Evolutionary conservation across 1,284 basidiomycete species (phyloP), one percentile per base, ranked within the genome.

Genomic region (Cutaneotrichosporon sp.): DNA sequence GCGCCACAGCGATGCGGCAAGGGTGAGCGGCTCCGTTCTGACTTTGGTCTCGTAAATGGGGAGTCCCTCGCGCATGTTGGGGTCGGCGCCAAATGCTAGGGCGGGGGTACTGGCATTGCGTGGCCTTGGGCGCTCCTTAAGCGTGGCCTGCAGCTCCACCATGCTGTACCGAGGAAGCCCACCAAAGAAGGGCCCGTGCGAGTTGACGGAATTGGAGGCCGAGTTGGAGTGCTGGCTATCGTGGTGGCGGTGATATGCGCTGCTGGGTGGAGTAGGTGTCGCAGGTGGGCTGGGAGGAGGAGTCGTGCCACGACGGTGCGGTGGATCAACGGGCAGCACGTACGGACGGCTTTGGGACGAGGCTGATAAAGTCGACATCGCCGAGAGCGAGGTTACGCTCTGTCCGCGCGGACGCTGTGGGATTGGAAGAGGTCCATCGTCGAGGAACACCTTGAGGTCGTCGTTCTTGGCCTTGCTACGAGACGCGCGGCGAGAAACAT

Each of bases 1-100:
- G 32, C 39, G 49, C 67, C 70, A 75, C 9, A 70, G 61, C 6
- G 46, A 45, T 43, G 61, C 62, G 1, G 70, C 67, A 8, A 72
- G 55, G 2, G 71, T 72, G 42, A 67, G 60, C 6, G 72, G 67
- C 59, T 71, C 68, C 11, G 33, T 39, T 34, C 12, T 32, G 6
- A 34, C 24, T 20, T 37, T 29, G 12, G 9, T 6, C 16, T 27
- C 27, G 50, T 46, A 44, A n/a, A 14, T 11, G 4, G 50, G 42
- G 19, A 37, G 43, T 5, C 29, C 2, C 27, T 49, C 46, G 7
- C 16, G 46, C 46, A 33, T 39, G 20, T 49, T 20, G 11, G 46
- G 46, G 9, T 49, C 46, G 20, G 12, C 37, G 19, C 37, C 20
- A 19, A 49, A 49, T 11, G 46, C 46, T 8, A 48, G 46, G 2